Conservation (phyloP, 192 early-diverging fungal species). For the Coemansia sp. region DNA sequence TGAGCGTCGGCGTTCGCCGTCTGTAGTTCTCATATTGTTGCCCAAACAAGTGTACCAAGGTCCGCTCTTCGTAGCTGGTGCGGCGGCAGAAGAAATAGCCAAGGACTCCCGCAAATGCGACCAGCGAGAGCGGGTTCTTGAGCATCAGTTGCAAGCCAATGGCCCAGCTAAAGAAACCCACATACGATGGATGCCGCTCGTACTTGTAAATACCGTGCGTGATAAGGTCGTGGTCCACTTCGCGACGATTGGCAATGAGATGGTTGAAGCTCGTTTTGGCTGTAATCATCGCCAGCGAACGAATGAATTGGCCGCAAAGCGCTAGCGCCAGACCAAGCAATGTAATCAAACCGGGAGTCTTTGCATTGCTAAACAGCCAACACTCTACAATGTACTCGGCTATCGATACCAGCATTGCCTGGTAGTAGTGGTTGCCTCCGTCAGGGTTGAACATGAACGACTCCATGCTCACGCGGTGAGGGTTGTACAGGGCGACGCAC, state of each 20-base stretch:
- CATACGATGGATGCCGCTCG: conserved; percentile 93
- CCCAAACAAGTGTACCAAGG: conserved; percentile 81
- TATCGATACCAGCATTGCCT: conserved; percentile 21
- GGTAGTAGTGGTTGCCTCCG: conserved; percentile 24
- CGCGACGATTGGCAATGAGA: conserved; percentile 71
- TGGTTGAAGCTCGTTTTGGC: conserved; percentile 90
- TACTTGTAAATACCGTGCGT: conserved; percentile 88
- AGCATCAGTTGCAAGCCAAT: conserved; percentile 76
- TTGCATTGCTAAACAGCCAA: conserved; percentile 60
- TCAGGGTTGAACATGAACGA: conserved; percentile 51
- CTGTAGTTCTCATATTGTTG: conserved; percentile 73
- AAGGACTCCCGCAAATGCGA: conserved; percentile 67
- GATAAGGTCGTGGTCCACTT: conserved; percentile 75
- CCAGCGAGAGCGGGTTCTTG: conserved; percentile 77
- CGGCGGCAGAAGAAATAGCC: conserved; percentile 77
- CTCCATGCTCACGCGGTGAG: conserved; percentile 66
- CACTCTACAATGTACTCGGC: conserved; percentile 61
- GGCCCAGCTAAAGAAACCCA: conserved; percentile 95
- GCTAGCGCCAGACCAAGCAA: conserved; percentile 64
- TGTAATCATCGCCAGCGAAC: conserved; percentile 89
- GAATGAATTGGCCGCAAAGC: conserved; percentile 70
- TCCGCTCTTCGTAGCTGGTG: conserved; percentile 78
- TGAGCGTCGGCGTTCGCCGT: conserved; percentile 62
- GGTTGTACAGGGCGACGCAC: conserved; percentile 80
- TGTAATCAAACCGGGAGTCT: conserved; percentile 16